A percentile compares a stretch with the other conserved stretches of the same genome.
Conservation (phyloP, 2,329 filamentous ascomycete species). For the Penicillium nordicum region DNA sequence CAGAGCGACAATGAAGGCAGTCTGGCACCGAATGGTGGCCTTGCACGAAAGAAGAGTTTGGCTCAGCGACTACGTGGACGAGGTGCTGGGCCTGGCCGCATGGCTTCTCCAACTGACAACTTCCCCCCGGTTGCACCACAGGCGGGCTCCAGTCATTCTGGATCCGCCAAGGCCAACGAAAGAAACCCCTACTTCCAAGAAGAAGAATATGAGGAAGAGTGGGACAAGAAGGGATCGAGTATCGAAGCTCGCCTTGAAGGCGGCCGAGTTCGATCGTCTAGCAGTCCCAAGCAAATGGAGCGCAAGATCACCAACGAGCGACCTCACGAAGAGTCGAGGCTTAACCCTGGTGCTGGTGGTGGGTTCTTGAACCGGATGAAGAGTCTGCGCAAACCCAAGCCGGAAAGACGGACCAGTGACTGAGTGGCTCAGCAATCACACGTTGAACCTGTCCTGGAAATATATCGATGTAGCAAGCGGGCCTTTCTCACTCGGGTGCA, state of each 20-base stretch:
- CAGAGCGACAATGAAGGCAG: constrained; percentile 63
- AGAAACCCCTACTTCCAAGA: constrained; percentile 82
- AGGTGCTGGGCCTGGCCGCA: constrained; percentile 52
- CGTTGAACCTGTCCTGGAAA: not conserved
- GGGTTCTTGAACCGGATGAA: constrained; percentile 77
- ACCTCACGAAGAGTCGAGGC: constrained; percentile 40
- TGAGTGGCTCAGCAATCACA: constrained; percentile 4
- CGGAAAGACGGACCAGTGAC: constrained; percentile 38
- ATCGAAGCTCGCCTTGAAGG: constrained; percentile 45
- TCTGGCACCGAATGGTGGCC: constrained; percentile 54
- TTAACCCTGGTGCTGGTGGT: constrained; percentile 49
- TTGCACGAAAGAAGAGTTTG: constrained; percentile 90
- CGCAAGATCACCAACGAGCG: constrained; percentile 62
- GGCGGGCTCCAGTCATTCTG: constrained; percentile 30
- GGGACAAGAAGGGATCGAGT: constrained; percentile 60
- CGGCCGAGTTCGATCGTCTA: constrained; percentile 49
- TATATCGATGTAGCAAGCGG: not conserved
- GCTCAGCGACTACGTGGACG: constrained; percentile 86
- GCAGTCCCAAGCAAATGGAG: constrained; percentile 63
- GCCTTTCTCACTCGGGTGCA: not conserved
- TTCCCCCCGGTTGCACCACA: constrained; percentile 23
- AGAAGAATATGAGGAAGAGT: constrained; percentile 68
- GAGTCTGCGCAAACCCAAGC: constrained; percentile 62
- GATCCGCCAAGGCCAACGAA: constrained; percentile 43
- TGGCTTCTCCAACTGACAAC: constrained; percentile 53